Percentiles rank a stretch among this genome's conserved stretches.
phyloP scores from a whole-genome alignment of 768 basidiomycete species.

The Mycena pura region DNA sequence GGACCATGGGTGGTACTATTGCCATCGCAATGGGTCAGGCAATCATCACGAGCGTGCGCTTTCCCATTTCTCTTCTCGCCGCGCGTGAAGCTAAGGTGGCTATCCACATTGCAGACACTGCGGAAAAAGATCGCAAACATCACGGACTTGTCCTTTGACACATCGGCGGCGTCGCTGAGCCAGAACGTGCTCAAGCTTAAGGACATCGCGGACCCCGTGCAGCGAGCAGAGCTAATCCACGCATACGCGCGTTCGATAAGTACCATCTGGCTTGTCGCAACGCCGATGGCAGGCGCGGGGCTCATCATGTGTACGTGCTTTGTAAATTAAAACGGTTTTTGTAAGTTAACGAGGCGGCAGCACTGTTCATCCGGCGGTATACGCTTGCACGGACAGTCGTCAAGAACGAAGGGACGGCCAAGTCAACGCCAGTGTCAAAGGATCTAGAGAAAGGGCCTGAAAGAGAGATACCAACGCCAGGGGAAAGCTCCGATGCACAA shows the following conservation, averaged over 20 bases:
- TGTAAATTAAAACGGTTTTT: neutral
- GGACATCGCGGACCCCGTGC: constrained; percentile 54
- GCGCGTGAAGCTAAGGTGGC: too few species aligned
- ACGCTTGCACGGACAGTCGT: constrained; percentile 60
- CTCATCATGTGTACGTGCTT: constrained; percentile 41
- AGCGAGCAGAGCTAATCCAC: constrained; percentile 58
- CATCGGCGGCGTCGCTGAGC: constrained; percentile 50
- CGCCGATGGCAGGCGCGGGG: constrained; percentile 58
- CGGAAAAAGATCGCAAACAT: constrained; percentile 46
- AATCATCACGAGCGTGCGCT: constrained; percentile 65
- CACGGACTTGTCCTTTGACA: constrained; percentile 47
- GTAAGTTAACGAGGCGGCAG: constrained; percentile 34
- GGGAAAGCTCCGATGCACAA: constrained; percentile 25
- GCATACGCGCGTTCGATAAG: constrained; percentile 70
- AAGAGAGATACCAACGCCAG: constrained; percentile 18
- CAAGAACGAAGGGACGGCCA: constrained; percentile 34
- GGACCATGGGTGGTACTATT: constrained; percentile 77
- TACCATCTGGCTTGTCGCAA: constrained; percentile 69
- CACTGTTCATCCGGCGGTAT: constrained; percentile 65
- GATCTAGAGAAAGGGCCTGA: constrained; percentile 40
- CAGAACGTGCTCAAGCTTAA: constrained; percentile 54
- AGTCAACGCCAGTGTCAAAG: constrained; percentile 18
- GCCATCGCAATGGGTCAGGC: constrained; percentile 78
- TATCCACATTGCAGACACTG: constrained; percentile 37
- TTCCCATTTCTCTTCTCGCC: neutral